A percentile compares a stretch with the other conserved stretches of the same genome.
Evolutionary conservation across 2,329 filamentous ascomycete genomes (phyloP).

Genomic region (Hansfordia pulvinata): DNA sequence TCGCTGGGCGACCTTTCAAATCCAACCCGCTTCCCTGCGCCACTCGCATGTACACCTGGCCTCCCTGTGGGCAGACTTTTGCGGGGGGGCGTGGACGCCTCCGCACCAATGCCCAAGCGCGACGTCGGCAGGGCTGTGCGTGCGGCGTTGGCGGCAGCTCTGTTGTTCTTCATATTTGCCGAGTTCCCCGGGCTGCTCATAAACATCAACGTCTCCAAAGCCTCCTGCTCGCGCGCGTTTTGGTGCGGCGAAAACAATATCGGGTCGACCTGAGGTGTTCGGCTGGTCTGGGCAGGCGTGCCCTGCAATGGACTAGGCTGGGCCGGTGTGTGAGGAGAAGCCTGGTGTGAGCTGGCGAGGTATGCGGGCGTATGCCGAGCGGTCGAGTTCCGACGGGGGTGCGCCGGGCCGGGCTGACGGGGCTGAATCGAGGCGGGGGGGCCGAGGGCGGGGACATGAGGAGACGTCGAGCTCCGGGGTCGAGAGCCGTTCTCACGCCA

Average conservation of each 20-base stretch:
- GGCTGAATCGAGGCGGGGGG: conserved; percentile 42
- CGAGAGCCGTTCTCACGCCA: conserved; percentile 27
- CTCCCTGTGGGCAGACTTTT: conserved; percentile 37
- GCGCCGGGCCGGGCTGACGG: conserved; percentile 22
- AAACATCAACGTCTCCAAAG: conserved; percentile 66
- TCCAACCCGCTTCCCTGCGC: conserved; percentile 25
- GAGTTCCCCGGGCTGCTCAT: conserved; percentile 71
- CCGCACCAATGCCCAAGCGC: conserved; percentile 11
- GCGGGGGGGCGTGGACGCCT: conserved; percentile 22
- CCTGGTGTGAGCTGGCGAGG: conserved; percentile 32
- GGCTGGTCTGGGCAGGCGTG: conserved; percentile 18
- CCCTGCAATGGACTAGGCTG: conserved; percentile 25
- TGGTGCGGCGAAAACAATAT: conserved; percentile 57
- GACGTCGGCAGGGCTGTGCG: conserved; percentile 31
- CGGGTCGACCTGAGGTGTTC: conserved; percentile 28
- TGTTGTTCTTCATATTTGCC: conserved; percentile 42
- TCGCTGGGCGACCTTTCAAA: conserved; percentile 31
- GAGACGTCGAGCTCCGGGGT: conserved; percentile 23
- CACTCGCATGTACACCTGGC: conserved; percentile 18
- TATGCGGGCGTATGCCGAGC: conserved; percentile 34
- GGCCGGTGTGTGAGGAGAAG: conserved; percentile 26
- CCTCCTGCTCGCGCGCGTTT: conserved; percentile 62
- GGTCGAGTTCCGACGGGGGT: conserved; percentile 36
- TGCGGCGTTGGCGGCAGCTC: conserved; percentile 24
- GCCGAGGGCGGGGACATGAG: conserved; percentile 26